Conservation (phyloP, 371 early-diverging fungal species). For the Actinomortierella ambigua region DNA sequence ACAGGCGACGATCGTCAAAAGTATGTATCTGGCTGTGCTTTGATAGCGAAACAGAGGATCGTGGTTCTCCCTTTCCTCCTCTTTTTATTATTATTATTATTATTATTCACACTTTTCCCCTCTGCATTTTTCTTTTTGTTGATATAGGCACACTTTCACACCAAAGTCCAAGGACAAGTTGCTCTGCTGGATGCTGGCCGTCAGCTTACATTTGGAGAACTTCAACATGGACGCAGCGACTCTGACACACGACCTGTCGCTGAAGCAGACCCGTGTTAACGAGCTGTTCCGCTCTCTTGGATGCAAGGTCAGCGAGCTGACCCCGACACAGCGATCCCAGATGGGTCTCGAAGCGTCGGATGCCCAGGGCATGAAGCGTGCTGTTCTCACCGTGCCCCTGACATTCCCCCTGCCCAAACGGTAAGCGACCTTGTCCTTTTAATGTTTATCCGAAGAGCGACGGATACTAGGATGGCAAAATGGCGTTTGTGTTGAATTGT, state of each 20-base stretch:
- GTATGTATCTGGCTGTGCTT: slow-evolving; percentile 2
- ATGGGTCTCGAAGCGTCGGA: slow-evolving; percentile 19
- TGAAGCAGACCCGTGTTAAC: slow-evolving; percentile 55
- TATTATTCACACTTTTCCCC: background rate
- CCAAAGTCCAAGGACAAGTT: slow-evolving; percentile 76
- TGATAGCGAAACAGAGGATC: background rate
- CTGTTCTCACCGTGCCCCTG: slow-evolving; percentile 53
- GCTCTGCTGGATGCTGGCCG: slow-evolving; percentile 74
- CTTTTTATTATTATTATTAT: slow-evolving; percentile 6
- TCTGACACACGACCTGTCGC: slow-evolving; percentile 69
- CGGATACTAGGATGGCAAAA: too few species aligned
- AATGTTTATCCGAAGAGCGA: too few species aligned
- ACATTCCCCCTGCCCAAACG: slow-evolving; percentile 53
- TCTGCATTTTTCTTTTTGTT: background rate
- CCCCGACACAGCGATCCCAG: slow-evolving; percentile 33
- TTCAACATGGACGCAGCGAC: slow-evolving; percentile 64
- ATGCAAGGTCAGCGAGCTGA: slow-evolving; percentile 59
- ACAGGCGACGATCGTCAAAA: slow-evolving; percentile 50
- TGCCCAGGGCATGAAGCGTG: slow-evolving; percentile 37
- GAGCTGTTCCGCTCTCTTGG: slow-evolving; percentile 56
- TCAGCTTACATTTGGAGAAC: slow-evolving; percentile 73
- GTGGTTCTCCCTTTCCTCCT: background rate
- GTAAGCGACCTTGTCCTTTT: slow-evolving; percentile 13
- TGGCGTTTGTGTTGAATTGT: too few species aligned
- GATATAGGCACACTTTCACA: slow-evolving; percentile 60